Percentiles rank a stretch among this genome's conserved stretches.
Evolutionary conservation across 257 asterid genomes (phyloP).

Genomic region (Solanum pimpinellifolium): DNA sequence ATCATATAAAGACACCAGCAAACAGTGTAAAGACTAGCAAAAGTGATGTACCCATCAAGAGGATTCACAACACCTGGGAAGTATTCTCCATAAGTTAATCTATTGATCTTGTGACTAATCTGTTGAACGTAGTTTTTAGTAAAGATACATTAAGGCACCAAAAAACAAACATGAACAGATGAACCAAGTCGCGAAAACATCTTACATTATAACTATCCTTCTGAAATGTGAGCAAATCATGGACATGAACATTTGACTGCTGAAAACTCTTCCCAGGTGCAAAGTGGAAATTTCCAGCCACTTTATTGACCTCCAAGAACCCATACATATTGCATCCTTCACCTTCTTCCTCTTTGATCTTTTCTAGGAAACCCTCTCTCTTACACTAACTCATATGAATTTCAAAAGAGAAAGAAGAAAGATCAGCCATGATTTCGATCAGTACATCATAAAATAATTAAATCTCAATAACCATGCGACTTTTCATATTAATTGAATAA

Average conservation of each 20-base stretch:
- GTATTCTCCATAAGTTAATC: conserved; percentile 80
- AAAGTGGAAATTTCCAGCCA: conserved; percentile 95
- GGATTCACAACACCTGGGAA: conserved; percentile 95
- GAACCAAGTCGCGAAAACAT: background rate
- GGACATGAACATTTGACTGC: conserved; percentile 82
- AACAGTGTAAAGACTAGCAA: conserved; percentile 1
- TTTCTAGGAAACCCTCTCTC: conserved; percentile 95
- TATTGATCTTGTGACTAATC: conserved; percentile 88
- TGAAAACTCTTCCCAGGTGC: conserved; percentile 99
- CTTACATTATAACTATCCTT: conserved; percentile 96
- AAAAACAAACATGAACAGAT: background rate
- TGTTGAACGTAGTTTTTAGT: conserved; percentile 19
- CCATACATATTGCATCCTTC: conserved; percentile 95
- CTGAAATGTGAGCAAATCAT: conserved; percentile 81
- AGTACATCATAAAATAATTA: background rate
- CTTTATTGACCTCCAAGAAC: conserved; percentile 87
- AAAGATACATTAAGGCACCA: background rate
- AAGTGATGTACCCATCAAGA: conserved; percentile 69
- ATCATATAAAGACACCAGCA: background rate
- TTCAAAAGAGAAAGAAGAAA: background rate
- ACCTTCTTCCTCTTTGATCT: conserved; percentile 87
- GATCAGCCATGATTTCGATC: background rate
- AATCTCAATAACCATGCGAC: background rate
- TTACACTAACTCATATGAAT: conserved; percentile 51
- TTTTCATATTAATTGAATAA: background rate